phyloP scores from a whole-genome alignment of 2,329 filamentous ascomycete genomes.

The Alternaria triticimaculans region DNA sequence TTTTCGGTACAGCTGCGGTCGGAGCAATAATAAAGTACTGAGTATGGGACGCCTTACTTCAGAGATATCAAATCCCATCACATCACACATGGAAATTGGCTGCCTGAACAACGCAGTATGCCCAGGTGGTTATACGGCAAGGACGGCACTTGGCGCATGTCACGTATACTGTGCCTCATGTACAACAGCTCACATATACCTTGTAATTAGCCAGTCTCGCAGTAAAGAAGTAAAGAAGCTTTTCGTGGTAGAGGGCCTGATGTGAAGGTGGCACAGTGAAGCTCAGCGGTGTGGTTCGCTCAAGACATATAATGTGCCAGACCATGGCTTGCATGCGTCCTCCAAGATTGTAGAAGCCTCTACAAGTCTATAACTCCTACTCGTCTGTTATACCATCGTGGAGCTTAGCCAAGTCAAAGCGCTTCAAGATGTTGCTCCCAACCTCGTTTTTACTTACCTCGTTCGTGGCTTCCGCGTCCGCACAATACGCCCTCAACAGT shows the following conservation, averaged over 20 bases:
- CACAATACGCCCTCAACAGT: neutral
- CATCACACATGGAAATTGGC: neutral
- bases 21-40: neutral
- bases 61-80: neutral
- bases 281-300: neutral
- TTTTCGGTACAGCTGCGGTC: neutral
- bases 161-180: neutral
- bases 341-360: accelerated
- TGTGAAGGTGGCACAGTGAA: neutral
- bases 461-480: neutral
- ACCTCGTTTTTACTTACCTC: neutral
- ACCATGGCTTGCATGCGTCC: neutral
- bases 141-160: neutral
- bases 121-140: neutral
- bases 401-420: neutral
- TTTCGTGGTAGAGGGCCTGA: neutral
- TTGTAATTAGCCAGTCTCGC: neutral
- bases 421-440: neutral
- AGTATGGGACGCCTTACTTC: neutral
- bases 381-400: neutral
- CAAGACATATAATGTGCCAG: neutral
- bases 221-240: neutral
- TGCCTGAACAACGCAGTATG: neutral
- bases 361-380: too few relatives aligned
- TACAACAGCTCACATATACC: neutral